Evolutionary conservation across 805 yeast genomes (phyloP), one percentile per base, ranked within the genome.

Genomic region (Candida qinlingensis): DNA sequence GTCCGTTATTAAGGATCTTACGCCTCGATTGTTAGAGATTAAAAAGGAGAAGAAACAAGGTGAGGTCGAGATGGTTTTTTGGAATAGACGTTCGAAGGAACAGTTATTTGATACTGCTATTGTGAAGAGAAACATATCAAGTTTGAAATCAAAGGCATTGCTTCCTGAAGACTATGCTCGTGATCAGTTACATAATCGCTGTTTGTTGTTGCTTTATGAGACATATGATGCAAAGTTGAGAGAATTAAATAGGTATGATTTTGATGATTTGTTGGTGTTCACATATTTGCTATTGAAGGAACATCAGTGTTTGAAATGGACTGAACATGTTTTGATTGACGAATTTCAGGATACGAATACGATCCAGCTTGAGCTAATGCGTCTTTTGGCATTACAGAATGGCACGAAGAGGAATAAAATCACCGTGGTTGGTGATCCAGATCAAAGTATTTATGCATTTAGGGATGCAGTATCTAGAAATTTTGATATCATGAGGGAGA

Each of bases 341-440:
- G 99, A 92, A 66, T 92, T 90, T 59, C 98, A 92, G 67, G 99
- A 94, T 58, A 90, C 97, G 0, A 88, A 86, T 57, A 71, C 71
- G 35, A 73, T 89, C 13, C 98, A 92, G 62, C 71, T 89, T 54
- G 78, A 80, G 47, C 69, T 94, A 41, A 76, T 88, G 72, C 75
- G 75, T 52, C 67, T 70, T 5, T 66, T 85, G 33, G 73, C 83
- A 0, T 59, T 61, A 10, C 70, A 70, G 49, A 70, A 75, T 37
- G 58, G 64, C 4, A 63, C 66, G 19, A 45, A 60, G 19, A 72
- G 71, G 36, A 62, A 80, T 51, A 83, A 83, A 49, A 75, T 92
- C 7, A 87, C 97, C 0, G 83, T 90, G 1, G 97, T 92, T 2
- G 99, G 99, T 1, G 99, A 92, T 61, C 96, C 97, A 0, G 97